Evolutionary conservation across 768 basidiomycete genomes (phyloP), one percentile per base, ranked within the genome.

Genomic region (Leccinum aurantiacum): DNA sequence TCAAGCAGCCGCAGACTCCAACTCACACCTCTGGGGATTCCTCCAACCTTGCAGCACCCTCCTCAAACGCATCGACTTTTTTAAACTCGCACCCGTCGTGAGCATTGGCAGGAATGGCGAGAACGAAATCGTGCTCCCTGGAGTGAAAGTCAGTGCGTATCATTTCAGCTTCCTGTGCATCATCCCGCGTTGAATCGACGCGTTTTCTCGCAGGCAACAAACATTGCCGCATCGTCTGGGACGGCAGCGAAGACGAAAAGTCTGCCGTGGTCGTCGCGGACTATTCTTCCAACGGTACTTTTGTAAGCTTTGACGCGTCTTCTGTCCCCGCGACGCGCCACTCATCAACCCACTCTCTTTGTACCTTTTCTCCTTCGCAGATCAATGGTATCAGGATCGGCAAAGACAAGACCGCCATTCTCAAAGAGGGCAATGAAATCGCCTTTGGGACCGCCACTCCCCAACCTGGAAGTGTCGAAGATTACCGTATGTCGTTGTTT

Each of bases 391-490:
- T 67, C 38, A 74, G 68, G 67, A 71, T 85, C 60, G 78, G 74
- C 53, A 76, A 62, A 54, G 75, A 72, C 46, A 71, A 72, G 44
- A 70, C 77, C 22, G 74, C 76, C 24, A 69, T 82, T 48, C 76
- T 85, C 61, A 75, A 74, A 58, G 76, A 81, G 35, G 94, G 95
- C 7, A 91, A 91, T 69, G 93, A 95, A 73, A 82, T 98, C 65
- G 87, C 90, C 8, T 90, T 98, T 64, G 95, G 95, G 8, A 83
- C 83, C 13, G 76, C 72, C 13, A 66, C 70, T 17, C 78, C 79
- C 25, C 84, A 82, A 66, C 72, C 69, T 51, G 75, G 76, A 53
- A 80, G 65, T 31, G 77, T 76, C 25, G 91, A 92, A 66, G 93
- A 93, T 69, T 92, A 89, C 69, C 86, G 91, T 90, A 59, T 61